Evolutionary conservation across 345 rosid species (phyloP).

Genomic region (Viola odorata): DNA sequence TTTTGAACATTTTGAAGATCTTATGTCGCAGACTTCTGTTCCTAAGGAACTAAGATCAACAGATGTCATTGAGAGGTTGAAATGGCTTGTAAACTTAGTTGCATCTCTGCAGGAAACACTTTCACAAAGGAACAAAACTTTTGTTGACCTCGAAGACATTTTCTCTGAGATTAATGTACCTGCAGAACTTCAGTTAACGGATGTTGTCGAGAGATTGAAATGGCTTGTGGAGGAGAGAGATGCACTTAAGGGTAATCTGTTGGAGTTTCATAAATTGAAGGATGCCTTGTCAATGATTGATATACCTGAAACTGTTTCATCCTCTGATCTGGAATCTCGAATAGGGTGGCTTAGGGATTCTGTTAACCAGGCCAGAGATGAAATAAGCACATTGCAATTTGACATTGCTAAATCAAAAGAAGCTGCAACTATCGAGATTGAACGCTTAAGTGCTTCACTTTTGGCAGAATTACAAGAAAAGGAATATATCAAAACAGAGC

Average conservation of each 20-base stretch:
- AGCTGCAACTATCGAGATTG: conserved; percentile 43
- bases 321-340: conserved; percentile 52
- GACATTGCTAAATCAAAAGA: conserved; percentile 41
- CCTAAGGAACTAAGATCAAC: conserved; percentile 14
- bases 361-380: conserved; percentile 42
- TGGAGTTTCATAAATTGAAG: conserved; percentile 54
- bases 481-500: conserved; percentile 41
- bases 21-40: conserved; percentile 12
- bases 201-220: conserved; percentile 16
- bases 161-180: conserved; percentile 13
- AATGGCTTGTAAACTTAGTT: conserved; percentile 19
- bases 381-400: conserved; percentile 40
- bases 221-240: conserved; percentile 62
- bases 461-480: conserved; percentile 61
- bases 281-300: conserved; percentile 48
- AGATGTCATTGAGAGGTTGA: conserved; percentile 16
- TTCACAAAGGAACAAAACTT: conserved; percentile 9
- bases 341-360: conserved; percentile 68
- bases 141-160: conserved; percentile 17
- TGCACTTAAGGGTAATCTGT: conserved; percentile 35
- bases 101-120: conserved; percentile 17
- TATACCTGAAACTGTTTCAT: conserved; percentile 49
- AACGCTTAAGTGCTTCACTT: conserved; percentile 48
- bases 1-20: conserved; percentile 16
- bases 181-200: conserved; percentile 12